Evolutionary conservation across 768 basidiomycete species (phyloP), one percentile per base, ranked within the genome.

Genomic region (Hericium coralloides): DNA sequence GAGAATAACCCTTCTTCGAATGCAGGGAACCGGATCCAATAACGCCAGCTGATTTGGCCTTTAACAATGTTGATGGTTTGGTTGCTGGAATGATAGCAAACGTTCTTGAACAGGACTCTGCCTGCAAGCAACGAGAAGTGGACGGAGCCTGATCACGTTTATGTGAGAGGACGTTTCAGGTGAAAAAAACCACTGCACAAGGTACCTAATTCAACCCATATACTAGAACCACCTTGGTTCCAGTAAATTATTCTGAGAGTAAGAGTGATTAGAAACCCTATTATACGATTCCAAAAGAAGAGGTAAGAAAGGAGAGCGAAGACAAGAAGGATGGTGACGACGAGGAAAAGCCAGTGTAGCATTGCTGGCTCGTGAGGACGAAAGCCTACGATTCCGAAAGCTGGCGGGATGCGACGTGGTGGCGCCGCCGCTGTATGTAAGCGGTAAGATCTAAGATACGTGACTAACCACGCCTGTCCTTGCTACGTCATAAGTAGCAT

Each of bases 41-140:
- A 98, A 60, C 92, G 79, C 93, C 95, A 98, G 62, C 87, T 87
- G 50, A 98, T 69, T 66, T 92, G 84, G 1, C 85, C 89, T 70
- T 92, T 90, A 49, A 92, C 81, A 52, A 93, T 78, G 59, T 84
- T 83, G 47, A 95, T 76, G 18, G 89, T 91, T 69, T 97, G 89
- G 70, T 95, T 98, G 67, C 90, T 88, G 2, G 93, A 95, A 69
- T 95, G 84, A 68, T 98, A 98, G 17, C 80, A 76, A 36, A 97
- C 68, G 67, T 98, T 90, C 73, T 91, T 92, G 64, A 98, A 76
- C 20, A 95, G 79, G 52, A 98, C 83, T 60, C 94, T 76, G 36
- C 95, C 95, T 2, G 89, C 84, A 39, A 98, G 72, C 10, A 93
- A 73, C 2, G 95, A 95, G 69, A 98, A 82, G 66, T 98, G 94